Percentiles rank a stretch among this genome's conserved stretches.
Evolutionary conservation across 257 asterid species (phyloP).

Genomic region (Ocimum tenuiflorum): DNA sequence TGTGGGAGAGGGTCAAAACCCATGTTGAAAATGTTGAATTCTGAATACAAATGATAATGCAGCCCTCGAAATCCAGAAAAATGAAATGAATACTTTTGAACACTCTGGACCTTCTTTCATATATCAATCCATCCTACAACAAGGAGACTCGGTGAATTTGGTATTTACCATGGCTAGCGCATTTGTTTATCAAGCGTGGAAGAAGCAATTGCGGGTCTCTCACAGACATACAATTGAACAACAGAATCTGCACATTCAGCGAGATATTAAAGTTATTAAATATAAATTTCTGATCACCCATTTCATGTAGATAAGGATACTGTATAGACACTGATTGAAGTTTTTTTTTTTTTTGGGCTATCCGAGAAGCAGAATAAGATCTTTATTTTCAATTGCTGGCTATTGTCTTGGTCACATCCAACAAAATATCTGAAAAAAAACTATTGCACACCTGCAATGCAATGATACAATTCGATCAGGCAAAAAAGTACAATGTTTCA

Average conservation of each 20-base stretch:
- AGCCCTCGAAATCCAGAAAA: slow-evolving; percentile 9
- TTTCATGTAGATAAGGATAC: too few relatives aligned
- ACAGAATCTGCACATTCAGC: slow-evolving; percentile 61
- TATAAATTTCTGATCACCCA: too few relatives aligned
- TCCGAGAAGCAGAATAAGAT: too few relatives aligned
- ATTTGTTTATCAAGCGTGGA: slow-evolving; percentile 65
- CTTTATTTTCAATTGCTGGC: not conserved
- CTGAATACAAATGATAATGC: slow-evolving; percentile 8
- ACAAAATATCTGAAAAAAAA: not conserved
- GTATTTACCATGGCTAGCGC: slow-evolving; percentile 73
- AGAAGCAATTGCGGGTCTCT: slow-evolving; percentile 92
- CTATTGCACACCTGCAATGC: not conserved
- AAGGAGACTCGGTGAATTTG: slow-evolving; percentile 6
- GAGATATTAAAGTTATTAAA: not conserved
- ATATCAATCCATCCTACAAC: slow-evolving; percentile 1
- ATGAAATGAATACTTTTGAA: not conserved
- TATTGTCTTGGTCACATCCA: not conserved
- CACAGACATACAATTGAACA: slow-evolving; percentile 96
- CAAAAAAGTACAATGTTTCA: too few relatives aligned
- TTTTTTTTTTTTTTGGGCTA: too few relatives aligned
- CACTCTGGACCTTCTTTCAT: slow-evolving; percentile 6
- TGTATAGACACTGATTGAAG: too few relatives aligned
- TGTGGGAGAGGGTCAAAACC: not conserved
- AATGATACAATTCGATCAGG: too few relatives aligned
- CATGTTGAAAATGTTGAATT: not conserved